Evolutionary conservation across 2,329 filamentous ascomycete genomes (phyloP).

Genomic region (Bipolaris cookei): DNA sequence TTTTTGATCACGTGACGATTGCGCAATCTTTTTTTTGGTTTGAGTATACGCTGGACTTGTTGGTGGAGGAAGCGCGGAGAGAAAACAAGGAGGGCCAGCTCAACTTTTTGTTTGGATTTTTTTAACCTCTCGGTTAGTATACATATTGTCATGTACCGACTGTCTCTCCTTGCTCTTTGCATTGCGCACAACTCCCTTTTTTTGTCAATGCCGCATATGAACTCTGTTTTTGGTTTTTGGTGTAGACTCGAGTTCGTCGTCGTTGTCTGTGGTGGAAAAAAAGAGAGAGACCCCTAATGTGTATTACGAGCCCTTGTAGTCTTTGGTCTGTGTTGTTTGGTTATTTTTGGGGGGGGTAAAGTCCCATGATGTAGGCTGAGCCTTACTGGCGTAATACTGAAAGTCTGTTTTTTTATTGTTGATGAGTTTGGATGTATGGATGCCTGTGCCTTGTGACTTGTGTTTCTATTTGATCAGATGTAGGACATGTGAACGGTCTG

Average conservation of each 20-base stretch:
- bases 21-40: neutral
- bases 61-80: too few species aligned
- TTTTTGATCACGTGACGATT: slow-evolving; percentile 1
- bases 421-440: neutral
- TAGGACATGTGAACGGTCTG: too few species aligned
- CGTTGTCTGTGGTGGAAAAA: too few species aligned
- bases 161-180: neutral
- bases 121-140: slow-evolving; percentile 3
- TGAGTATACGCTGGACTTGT: neutral
- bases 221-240: too few species aligned
- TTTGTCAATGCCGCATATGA: neutral
- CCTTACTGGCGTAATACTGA: neutral
- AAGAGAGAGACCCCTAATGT: slow-evolving; percentile 1
- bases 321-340: neutral
- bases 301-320: slow-evolving; percentile 3
- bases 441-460: neutral
- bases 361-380: neutral
- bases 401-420: neutral
- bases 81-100: neutral
- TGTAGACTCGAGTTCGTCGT: neutral
- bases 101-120: slow-evolving; percentile 1
- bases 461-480: too few species aligned
- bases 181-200: neutral
- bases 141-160: slow-evolving; percentile 5
- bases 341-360: neutral